Conservation (phyloP, 345 rosid species). For the Brassica cretica region DNA sequence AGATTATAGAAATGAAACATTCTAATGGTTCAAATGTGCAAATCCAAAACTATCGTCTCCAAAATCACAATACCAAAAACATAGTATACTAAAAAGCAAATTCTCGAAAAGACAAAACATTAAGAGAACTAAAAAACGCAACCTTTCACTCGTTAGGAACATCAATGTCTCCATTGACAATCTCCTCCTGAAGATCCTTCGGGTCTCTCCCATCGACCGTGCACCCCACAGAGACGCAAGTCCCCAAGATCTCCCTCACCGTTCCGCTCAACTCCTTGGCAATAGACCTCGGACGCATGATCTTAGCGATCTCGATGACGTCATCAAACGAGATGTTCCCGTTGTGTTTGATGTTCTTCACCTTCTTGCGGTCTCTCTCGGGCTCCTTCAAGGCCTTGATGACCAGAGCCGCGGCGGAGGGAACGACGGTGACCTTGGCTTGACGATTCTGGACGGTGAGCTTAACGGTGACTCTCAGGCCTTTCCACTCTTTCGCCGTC, state of each 20-base stretch:
- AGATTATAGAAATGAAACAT: conserved; percentile 12
- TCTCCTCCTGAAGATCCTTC: conserved; percentile 2
- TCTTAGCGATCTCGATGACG: not conserved
- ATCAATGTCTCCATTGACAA: not conserved
- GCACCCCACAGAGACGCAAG: not conserved
- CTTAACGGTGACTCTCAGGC: conserved; percentile 63
- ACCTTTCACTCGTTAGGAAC: conserved; percentile 5
- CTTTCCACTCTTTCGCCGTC: conserved; percentile 62
- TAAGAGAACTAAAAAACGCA: not conserved
- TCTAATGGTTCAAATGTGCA: conserved; percentile 18
- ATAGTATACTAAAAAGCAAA: conserved; percentile 20
- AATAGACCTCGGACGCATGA: conserved; percentile 56
- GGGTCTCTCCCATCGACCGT: not conserved
- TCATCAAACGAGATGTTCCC: conserved; percentile 4
- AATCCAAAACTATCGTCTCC: conserved; percentile 14
- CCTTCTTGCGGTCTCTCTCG: not conserved
- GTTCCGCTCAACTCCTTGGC: conserved; percentile 60
- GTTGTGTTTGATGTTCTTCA: conserved; percentile 4
- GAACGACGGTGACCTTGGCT: conserved; percentile 63
- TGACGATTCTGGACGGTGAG: conserved; percentile 71
- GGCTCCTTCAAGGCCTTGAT: conserved; percentile 63
- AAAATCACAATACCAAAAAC: conserved; percentile 1
- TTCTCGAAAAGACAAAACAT: conserved; percentile 13
- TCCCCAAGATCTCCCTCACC: conserved; percentile 25
- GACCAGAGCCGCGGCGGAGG: conserved; percentile 65